Base-by-base conservation (phyloP, 192 early-diverging fungal genomes). In the Piromyces finnis region DNA sequence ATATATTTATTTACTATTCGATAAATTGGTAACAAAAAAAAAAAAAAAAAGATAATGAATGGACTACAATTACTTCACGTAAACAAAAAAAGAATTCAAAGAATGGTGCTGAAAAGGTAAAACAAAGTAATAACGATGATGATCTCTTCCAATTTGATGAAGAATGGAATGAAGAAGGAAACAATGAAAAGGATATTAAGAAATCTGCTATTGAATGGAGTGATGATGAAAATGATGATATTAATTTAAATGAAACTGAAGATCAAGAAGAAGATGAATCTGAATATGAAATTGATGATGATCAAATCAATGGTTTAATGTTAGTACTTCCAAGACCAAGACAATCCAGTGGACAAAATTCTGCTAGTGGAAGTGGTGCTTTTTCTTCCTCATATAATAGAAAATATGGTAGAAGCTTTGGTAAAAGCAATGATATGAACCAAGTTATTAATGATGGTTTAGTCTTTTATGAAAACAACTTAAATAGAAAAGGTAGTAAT, bases 361-460 rank as follows among this genome's bases (percentile, higher is more conserved):
- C 51, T 3, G 22, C 26, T 11, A n/a, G 7, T 68, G 26, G 51
- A 4, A 51, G 17, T 51, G 17, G 17, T 22, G 41, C 41, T 5
- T 68, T 68, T n/a, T 68, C 51, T n/a, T 68, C 51, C 9, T 68
- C 51, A 26, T 68, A 68, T 11, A 68, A 68, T 11, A 68, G 51
- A 68, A 68, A 68, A 68, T 68, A 68, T 68, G 51, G 51, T n/a
- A 68, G 51, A 26, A 68, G 51, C 7, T 68, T 68, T 81, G 91
- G 94, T 83, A 89, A 90, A 82, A 86, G 90, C 0, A 89, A 89
- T 68, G 95, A 98, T 36, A 89, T 96, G 82, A 87, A 91, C 30
- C 94, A 96, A 78, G 94, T 96, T 83, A 98, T 98, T 84, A 98
- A 93, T 85, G 96, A 98, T 84, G 96, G 95, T 3, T 87, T 98